Evolutionary conservation across 805 yeast genomes (phyloP), one percentile per base, ranked within the genome.

Genomic region (Sugiyamaella americana): DNA sequence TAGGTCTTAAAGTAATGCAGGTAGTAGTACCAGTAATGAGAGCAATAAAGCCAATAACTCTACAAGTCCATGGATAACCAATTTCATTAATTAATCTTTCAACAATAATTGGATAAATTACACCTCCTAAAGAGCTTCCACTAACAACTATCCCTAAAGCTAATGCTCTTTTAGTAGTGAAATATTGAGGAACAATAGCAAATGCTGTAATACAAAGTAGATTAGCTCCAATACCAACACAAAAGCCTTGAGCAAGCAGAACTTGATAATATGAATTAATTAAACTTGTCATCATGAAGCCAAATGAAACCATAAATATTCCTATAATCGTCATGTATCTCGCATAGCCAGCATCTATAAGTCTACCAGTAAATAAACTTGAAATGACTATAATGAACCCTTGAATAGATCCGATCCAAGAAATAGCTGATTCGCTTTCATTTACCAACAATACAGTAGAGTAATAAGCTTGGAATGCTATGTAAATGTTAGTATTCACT

Each of bases 91-190:
- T 68, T 40, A 75, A 58, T 17, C 57, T 58, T 37, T 73, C 67
- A 16, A 75, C 66, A 65, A 72, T 65, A 37, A 74, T 59, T 11
- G 80, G 77, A 56, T 72, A 74, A 20, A 72, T 46, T 44, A 73
- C 60, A 11, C 79, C 78, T 3, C 82, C 82, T 6, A 75, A 55
- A 3, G 78, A 70, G 0, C 79, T 75, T 13, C 80, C 80, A 5
- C 71, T 57, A 1, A 76, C 71, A 0, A 73, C 74, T 4, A 74
- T 50, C 2, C 76, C 74, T 18, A 68, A 61, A 3, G 76, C 79
- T 29, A 69, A 55, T 4, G 71, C 76, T 23, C 80, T 60, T 44
- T 62, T 66, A 37, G 51, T 62, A 36, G 62, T 51, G 53, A 75
- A 76, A 65, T 74, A 75, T 26, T 72, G 74, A 0, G 76, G 62